Evolutionary conservation across 1,139 yeast species (phyloP), one percentile per base, ranked within the genome.

Genomic region (Kurtzmaniella quercitrusa): DNA sequence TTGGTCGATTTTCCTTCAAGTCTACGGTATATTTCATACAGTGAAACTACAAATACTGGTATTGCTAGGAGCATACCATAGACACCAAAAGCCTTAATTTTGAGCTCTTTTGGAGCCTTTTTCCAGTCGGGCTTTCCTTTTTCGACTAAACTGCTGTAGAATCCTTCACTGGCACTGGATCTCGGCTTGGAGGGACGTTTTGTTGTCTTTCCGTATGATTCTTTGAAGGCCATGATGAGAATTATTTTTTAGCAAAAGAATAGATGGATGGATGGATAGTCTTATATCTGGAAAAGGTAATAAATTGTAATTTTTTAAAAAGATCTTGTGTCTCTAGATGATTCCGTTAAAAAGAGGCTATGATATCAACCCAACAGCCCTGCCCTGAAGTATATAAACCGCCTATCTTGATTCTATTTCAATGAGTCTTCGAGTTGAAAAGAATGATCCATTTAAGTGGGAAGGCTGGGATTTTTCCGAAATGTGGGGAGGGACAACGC

Each of bases 71-170:
- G 54, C 2, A 73, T 62, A 56, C 69, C 53, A 49, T 62, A 70
- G 12, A 73, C 60, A 7, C 76, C 77, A 40, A 62, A 60, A 51
- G 71, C 72, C 38, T 75, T 49, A 15, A 57, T 60, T 48, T 63
- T 70, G 19, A 72, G 58, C 37, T 63, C 75, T 42, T 55, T 51
- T 2, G 77, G 77, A 0, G 77, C 77, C 50, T 65, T 68, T 41
- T 69, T 68, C 77, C 77, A 73, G 53, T 73, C 65, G 9, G 75
- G 72, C 44, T 58, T 54, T 6, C 77, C 78, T 0, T 76, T 70
- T 41, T 65, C 66, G 7, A 60, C 62, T 41, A 69, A 53, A 42
- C 65, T 70, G 43, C 62, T 57, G 15, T 67, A 57, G 46, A 69
- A 69, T 39, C 65, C 70, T 7, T 34, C 23, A 1, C 69, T 59